phyloP scores from a whole-genome alignment of 768 basidiomycete genomes.

The Asterophora parasitica region DNA sequence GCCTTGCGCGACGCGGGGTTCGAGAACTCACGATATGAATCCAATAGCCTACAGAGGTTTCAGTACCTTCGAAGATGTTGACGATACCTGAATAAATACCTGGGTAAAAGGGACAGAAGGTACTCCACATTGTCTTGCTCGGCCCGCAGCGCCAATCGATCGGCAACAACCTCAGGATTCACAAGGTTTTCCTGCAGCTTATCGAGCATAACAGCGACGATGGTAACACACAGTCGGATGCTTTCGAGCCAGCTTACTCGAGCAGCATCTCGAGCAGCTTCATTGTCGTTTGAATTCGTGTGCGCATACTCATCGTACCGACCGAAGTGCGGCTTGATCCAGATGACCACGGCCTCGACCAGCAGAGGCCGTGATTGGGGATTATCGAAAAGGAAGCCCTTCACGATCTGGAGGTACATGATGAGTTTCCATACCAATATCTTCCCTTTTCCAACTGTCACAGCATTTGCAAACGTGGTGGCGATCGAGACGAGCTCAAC shows the following conservation, averaged over 20 bases:
- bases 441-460: constrained; percentile 74
- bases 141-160: constrained; percentile 58
- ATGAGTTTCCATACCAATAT: constrained; percentile 92
- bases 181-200: constrained; percentile 80
- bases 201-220: constrained; percentile 86
- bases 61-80: background rate
- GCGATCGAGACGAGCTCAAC: constrained; percentile 85
- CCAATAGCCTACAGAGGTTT: constrained; percentile 56
- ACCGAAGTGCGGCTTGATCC: constrained; percentile 95
- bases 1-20: constrained; percentile 59
- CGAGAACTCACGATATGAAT: constrained; percentile 84
- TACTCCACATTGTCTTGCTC: constrained; percentile 94
- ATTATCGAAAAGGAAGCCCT: constrained; percentile 83
- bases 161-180: constrained; percentile 54
- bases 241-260: constrained; percentile 86
- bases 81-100: constrained; percentile 36
- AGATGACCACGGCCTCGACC: constrained; percentile 83
- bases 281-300: constrained; percentile 59
- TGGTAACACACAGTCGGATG: constrained; percentile 84
- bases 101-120: constrained; percentile 76
- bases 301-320: constrained; percentile 80
- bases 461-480: constrained; percentile 82
- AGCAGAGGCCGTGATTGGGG: constrained; percentile 72
- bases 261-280: constrained; percentile 63
- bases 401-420: constrained; percentile 89